Percentiles rank a stretch among this genome's conserved stretches.
Evolutionary conservation across 352 stramenopile genomes (phyloP).

Genomic region (Phytophthora ramorum): DNA sequence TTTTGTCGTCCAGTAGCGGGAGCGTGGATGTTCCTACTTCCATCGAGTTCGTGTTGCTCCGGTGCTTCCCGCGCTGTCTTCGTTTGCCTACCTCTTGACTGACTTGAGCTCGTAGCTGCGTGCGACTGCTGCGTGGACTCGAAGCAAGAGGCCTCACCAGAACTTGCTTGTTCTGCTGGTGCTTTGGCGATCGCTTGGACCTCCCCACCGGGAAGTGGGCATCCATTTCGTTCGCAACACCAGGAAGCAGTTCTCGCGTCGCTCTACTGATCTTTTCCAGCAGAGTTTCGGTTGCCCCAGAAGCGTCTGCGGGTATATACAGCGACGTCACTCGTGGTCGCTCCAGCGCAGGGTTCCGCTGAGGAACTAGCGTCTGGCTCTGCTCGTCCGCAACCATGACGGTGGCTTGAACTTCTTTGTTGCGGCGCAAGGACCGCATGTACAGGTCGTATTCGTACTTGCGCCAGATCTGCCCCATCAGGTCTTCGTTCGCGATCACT

Average conservation of each 20-base stretch:
- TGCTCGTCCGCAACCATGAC: constrained; percentile 41
- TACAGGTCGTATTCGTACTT: constrained; percentile 68
- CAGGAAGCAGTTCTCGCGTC: constrained; percentile 51
- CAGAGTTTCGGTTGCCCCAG: constrained; percentile 41
- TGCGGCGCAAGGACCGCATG: constrained; percentile 62
- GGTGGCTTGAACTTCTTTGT: constrained; percentile 69
- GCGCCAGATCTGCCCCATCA: constrained; percentile 60
- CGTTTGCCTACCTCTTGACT: constrained; percentile 27
- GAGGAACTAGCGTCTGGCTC: constrained; percentile 70
- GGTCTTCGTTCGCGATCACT: constrained; percentile 55
- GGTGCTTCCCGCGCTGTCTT: constrained; percentile 14
- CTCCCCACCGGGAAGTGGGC: constrained; percentile 19
- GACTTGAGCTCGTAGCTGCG: constrained; percentile 28
- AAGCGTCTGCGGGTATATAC: constrained; percentile 51
- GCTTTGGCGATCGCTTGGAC: constrained; percentile 22
- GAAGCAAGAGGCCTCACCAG: constrained; percentile 29
- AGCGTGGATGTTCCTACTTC: constrained; percentile 16
- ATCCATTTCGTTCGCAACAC: constrained; percentile 47
- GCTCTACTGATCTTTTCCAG: constrained; percentile 72
- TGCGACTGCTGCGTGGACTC: constrained; percentile 34
- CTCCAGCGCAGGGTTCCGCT: constrained; percentile 74
- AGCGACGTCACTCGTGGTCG: constrained; percentile 51
- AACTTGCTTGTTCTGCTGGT: constrained; percentile 17
- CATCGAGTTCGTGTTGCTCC: not conserved
- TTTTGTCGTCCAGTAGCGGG: constrained; percentile 30